These are phyloP conservation scores for Pelargonium fulgidum DNA, from an alignment of 441 rosid genomes.

Conservation along the genomic window DNA sequence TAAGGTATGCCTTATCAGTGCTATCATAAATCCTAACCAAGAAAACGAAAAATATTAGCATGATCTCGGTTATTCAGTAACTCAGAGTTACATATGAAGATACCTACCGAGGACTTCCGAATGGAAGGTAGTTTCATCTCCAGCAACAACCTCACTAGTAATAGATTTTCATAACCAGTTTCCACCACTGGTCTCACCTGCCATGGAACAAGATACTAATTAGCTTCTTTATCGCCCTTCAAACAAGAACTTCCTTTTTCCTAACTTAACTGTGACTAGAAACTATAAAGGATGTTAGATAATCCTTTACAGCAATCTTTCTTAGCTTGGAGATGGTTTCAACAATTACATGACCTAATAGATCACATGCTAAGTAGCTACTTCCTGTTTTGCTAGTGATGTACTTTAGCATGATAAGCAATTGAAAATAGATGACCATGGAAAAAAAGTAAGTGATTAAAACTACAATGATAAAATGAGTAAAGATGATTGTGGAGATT, in stretches of 20 bases:
- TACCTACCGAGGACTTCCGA: slow-evolving; percentile 60
- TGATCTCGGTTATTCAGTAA: slow-evolving; percentile 15
- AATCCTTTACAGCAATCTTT: background rate
- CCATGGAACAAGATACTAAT: slow-evolving; percentile 22
- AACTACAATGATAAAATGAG: background rate
- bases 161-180: slow-evolving; percentile 81
- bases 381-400: slow-evolving; percentile 1
- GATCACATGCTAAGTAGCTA: background rate
- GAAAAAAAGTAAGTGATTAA: background rate
- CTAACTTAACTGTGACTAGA: background rate
- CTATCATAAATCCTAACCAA: slow-evolving; percentile 9
- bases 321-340: background rate
- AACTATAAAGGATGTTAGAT: background rate
- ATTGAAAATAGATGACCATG: background rate
- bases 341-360: background rate
- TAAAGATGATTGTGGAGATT: background rate
- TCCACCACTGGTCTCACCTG: slow-evolving; percentile 92
- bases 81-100: slow-evolving; percentile 6
- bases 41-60: background rate
- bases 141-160: slow-evolving; percentile 69
- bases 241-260: background rate
- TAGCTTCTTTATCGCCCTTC: slow-evolving; percentile 13
- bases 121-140: slow-evolving; percentile 59
- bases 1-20: background rate
- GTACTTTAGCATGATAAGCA: too few relatives aligned